Base-by-base conservation (phyloP, 2,329 filamentous ascomycete genomes). In the Aureobasidium leucospermi region DNA sequence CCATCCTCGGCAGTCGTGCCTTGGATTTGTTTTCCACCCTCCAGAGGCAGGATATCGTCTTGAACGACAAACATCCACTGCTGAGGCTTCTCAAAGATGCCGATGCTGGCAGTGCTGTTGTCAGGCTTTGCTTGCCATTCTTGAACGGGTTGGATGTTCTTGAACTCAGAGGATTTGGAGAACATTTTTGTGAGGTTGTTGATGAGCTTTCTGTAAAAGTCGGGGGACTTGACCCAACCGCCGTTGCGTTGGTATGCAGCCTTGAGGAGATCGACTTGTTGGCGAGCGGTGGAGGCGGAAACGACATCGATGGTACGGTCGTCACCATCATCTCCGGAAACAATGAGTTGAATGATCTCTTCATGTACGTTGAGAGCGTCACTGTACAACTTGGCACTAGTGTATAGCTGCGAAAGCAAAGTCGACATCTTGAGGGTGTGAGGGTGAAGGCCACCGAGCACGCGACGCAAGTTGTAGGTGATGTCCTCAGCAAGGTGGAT, bases 391-490 rank as follows among this genome's bases (percentile, higher is more conserved):
- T 41, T 38, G 13, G 58, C 48, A 11, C 67, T 70, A 6, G 78
- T 79, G 71, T 78, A 81, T 1, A 82, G 72, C 38, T 76, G 71
- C 0, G 78, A 78, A 5, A 82, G 74, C 10, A 81, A 69, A 63
- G 76, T 75, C 62, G 74, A 79, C 64, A 79, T 77, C 58, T 80
- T 76, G 56, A 81, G 66, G 0, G 79, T 80, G 31, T 76, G 71
- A 0, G 73, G 72, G 46, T 80, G 75, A 8, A 74, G 73, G 32
- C 74, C 74, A 4, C 80, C 80, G 68, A 79, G 79, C 6, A 79
- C 78, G 23, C 80, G 78, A 10, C 78, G 77, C 62, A 81, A 73
- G 65, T 82, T 82, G 72, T 82, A 82, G 41, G 77, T 77, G 60
- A 82, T 81, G 65, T 80, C 78, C 65, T 80, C 79, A 67, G 75